Conservation (phyloP, 805 yeast genomes). For the Metschnikowia cubensis region DNA sequence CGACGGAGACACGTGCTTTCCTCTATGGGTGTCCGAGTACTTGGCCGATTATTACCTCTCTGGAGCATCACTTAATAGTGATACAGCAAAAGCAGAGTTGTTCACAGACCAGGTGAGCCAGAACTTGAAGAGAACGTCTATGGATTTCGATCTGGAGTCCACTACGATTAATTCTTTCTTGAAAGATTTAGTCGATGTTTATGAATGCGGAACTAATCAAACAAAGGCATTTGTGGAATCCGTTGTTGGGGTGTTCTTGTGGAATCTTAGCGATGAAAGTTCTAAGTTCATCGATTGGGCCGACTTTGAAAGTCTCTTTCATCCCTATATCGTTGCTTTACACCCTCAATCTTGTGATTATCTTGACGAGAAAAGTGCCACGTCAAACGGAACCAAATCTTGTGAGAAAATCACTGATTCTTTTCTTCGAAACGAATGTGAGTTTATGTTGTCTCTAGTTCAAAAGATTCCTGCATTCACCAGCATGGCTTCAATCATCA, state of each 20-base stretch:
- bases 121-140: neutral
- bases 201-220: slow-evolving; percentile 9
- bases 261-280: slow-evolving; percentile 14
- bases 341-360: slow-evolving; percentile 32
- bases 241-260: slow-evolving; percentile 36
- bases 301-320: slow-evolving; percentile 11
- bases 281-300: slow-evolving; percentile 22
- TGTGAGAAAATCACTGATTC: slow-evolving; percentile 5
- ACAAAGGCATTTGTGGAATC: slow-evolving; percentile 28
- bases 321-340: slow-evolving; percentile 27
- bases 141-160: neutral
- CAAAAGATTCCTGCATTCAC: slow-evolving; percentile 28
- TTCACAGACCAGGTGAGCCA: neutral
- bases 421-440: slow-evolving; percentile 28
- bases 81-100: neutral
- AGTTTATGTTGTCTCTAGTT: slow-evolving; percentile 29
- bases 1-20: neutral
- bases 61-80: slow-evolving; percentile 5
- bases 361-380: slow-evolving; percentile 18
- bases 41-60: slow-evolving; percentile 12
- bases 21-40: slow-evolving; percentile 13
- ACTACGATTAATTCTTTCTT: slow-evolving; percentile 8
- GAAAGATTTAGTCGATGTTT: slow-evolving; percentile 16
- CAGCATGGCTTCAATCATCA: slow-evolving; percentile 29
- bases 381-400: no score